phyloP scores from a whole-genome alignment of 768 basidiomycete genomes.

The Podaxis rugospora region DNA sequence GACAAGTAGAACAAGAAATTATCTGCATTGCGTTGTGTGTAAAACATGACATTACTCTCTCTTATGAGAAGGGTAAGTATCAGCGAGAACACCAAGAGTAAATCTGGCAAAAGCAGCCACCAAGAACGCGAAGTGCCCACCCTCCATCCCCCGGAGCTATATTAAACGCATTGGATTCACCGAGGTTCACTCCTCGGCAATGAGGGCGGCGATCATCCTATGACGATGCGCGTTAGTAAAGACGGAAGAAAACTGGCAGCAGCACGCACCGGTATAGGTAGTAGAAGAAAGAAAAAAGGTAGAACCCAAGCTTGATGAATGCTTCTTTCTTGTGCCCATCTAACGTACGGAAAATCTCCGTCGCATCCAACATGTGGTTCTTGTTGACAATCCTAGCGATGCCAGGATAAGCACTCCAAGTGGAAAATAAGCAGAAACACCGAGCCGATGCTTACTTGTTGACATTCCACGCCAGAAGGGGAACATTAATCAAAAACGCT shows the following conservation, averaged over 20 bases:
- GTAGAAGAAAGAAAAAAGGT: slow-evolving; percentile 87
- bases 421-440: neutral
- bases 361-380: slow-evolving; percentile 98
- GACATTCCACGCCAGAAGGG: slow-evolving; percentile 83
- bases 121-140: neutral
- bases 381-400: slow-evolving; percentile 45
- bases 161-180: neutral
- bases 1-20: neutral
- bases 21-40: slow-evolving; percentile 6
- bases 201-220: slow-evolving; percentile 83
- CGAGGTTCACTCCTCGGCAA: slow-evolving; percentile 45
- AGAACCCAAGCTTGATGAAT: slow-evolving; percentile 92
- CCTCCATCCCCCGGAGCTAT: neutral
- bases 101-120: neutral
- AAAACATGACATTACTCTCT: slow-evolving; percentile 3
- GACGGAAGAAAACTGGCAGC: neutral
- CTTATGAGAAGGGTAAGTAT: neutral
- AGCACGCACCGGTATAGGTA: slow-evolving; percentile 78
- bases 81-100: neutral
- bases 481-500: slow-evolving; percentile 84
- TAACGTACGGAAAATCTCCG: slow-evolving; percentile 95
- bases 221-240: neutral
- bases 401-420: neutral
- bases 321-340: slow-evolving; percentile 93
- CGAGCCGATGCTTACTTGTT: slow-evolving; percentile 73